Percentiles rank a stretch among this genome's conserved stretches.
phyloP scores from a whole-genome alignment of 2,329 filamentous ascomycete species.

The Colletotrichum aenigma region DNA sequence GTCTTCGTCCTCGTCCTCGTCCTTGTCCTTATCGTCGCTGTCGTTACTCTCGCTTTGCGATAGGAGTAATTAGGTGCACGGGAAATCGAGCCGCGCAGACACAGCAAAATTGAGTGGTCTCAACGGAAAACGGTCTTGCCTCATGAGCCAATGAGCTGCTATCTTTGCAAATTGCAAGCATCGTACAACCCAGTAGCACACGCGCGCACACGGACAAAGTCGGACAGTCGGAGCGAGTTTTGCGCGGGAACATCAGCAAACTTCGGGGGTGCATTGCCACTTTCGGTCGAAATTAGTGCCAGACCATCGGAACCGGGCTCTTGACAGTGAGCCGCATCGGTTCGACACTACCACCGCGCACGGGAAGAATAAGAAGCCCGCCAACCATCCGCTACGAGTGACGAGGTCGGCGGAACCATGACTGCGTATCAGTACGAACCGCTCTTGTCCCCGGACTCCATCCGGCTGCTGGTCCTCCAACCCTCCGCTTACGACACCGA shows the following conservation, averaged over 20 bases:
- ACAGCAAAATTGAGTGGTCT: too few relatives aligned
- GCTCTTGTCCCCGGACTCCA: background rate
- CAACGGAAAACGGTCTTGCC: background rate
- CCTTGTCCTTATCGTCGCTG: too few relatives aligned
- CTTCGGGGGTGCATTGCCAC: background rate
- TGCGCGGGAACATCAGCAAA: background rate
- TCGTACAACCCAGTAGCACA: background rate
- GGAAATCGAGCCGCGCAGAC: too few relatives aligned
- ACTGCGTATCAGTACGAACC: slow-evolving; percentile 10
- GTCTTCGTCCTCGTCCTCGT: too few relatives aligned
- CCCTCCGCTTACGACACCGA: background rate
- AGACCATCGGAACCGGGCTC: background rate
- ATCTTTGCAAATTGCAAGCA: background rate
- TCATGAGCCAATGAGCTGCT: background rate
- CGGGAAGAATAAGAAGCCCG: background rate
- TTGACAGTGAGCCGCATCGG: background rate
- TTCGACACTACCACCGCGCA: background rate
- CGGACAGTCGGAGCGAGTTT: background rate
- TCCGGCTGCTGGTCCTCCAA: background rate
- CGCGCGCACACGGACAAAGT: background rate
- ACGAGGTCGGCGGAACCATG: background rate
- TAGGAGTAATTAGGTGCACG: too few relatives aligned
- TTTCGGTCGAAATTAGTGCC: background rate
- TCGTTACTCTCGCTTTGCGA: too few relatives aligned
- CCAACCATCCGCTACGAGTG: background rate